A percentile compares a stretch with the other conserved stretches of the same genome.
Evolutionary conservation across 208 protist species (phyloP).

Genomic region (Angomonas deanei): DNA sequence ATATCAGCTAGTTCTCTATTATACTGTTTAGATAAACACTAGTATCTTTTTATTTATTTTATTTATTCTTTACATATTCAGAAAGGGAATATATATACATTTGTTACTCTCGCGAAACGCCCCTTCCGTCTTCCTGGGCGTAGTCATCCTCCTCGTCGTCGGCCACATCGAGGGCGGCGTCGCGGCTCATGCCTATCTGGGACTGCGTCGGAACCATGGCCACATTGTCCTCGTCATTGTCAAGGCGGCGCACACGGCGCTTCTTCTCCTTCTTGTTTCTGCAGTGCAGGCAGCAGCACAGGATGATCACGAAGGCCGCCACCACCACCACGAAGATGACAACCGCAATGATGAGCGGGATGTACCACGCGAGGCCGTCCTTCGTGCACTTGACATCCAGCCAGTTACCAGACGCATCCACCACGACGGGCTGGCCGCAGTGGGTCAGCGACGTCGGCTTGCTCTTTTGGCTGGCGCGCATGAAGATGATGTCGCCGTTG

Average conservation of each 20-base stretch:
- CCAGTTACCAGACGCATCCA: conserved; percentile 29
- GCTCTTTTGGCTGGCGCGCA: background rate
- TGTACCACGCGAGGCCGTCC: conserved; percentile 53
- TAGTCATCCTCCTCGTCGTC: background rate
- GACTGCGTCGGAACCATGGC: conserved; percentile 49
- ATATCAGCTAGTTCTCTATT: too few species aligned
- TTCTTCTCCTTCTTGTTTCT: conserved; percentile 21
- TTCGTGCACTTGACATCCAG: conserved; percentile 33
- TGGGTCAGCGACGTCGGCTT: conserved; percentile 12
- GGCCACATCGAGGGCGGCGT: conserved; percentile 12
- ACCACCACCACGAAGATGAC: conserved; percentile 22
- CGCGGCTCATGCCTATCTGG: conserved; percentile 36
- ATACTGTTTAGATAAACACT: background rate
- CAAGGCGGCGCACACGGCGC: conserved; percentile 21
- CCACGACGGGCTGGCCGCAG: conserved; percentile 27
- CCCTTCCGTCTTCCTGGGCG: too few species aligned
- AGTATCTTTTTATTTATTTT: background rate
- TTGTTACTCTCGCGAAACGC: too few species aligned
- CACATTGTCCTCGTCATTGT: background rate
- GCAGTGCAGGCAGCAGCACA: conserved; percentile 33
- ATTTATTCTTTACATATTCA: background rate
- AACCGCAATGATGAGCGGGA: conserved; percentile 35
- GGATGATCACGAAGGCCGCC: conserved; percentile 32
- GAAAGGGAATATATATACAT: too few species aligned
- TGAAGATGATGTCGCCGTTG: conserved; percentile 33